phyloP scores from a whole-genome alignment of 345 rosid species.

The Raphanus raphanistrum region DNA sequence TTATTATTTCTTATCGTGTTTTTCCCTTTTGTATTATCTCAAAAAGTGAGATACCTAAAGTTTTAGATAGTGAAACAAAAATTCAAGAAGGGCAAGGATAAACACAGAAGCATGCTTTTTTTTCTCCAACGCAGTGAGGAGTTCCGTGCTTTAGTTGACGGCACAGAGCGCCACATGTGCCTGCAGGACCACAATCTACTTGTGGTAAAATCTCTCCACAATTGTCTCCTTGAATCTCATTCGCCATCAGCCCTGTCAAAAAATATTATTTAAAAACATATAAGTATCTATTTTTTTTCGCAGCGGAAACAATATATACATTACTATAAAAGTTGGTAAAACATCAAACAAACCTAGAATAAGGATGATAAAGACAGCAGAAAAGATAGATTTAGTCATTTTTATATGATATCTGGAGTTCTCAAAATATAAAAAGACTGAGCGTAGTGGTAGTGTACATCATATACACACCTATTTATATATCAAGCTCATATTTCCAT shows the following conservation, averaged over 20 bases:
- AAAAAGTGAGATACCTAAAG: not conserved
- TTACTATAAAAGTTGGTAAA: not conserved
- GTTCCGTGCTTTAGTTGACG: not conserved
- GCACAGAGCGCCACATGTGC: not conserved
- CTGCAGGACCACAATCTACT: not conserved
- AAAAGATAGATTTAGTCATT: not conserved
- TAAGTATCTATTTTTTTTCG: not conserved
- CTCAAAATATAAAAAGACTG: not conserved
- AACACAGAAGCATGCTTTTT: not conserved
- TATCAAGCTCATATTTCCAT: not conserved
- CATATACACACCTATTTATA: not conserved
- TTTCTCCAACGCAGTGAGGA: not conserved
- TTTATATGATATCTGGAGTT: not conserved
- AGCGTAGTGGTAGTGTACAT: not conserved
- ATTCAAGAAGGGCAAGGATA: not conserved
- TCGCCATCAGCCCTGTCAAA: not conserved
- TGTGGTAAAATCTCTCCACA: not conserved
- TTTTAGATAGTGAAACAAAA: not conserved
- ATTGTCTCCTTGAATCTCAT: not conserved
- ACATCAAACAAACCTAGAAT: conserved; percentile 8
- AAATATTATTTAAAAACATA: not conserved
- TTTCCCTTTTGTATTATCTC: not conserved
- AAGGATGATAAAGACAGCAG: conserved; percentile 1
- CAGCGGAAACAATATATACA: not conserved
- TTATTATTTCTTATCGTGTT: not conserved